phyloP scores from a whole-genome alignment of 352 stramenopile species.

The Phytophthora brassicae region DNA sequence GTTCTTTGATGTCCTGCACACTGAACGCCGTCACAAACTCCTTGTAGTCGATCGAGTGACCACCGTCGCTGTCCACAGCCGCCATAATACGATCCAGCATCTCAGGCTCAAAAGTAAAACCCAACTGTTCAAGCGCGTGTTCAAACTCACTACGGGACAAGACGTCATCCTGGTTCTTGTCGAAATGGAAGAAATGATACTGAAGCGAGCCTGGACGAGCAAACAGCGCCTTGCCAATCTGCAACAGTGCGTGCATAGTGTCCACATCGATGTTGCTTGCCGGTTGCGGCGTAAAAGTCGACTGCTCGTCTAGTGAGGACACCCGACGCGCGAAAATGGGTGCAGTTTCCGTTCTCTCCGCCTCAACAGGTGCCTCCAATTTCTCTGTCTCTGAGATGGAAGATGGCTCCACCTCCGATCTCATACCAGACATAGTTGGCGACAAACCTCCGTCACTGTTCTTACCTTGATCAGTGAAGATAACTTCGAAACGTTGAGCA shows the following conservation, averaged over 20 bases:
- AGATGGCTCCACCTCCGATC: conserved; percentile 10
- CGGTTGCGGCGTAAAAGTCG: conserved; percentile 55
- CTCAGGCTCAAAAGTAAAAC: conserved; percentile 56
- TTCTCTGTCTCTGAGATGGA: conserved; percentile 25
- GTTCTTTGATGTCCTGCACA: conserved; percentile 80
- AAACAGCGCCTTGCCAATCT: conserved; percentile 82
- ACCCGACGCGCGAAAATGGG: conserved; percentile 51
- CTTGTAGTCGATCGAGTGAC: conserved; percentile 91
- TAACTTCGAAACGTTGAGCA: conserved; percentile 89
- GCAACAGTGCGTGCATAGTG: conserved; percentile 78
- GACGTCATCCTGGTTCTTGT: conserved; percentile 85
- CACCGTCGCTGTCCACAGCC: conserved; percentile 87
- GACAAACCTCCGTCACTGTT: conserved; percentile 18
- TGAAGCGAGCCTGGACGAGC: conserved; percentile 67
- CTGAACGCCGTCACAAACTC: conserved; percentile 92
- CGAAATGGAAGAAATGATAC: conserved; percentile 85
- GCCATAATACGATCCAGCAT: conserved; percentile 79
- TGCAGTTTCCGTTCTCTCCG: conserved; percentile 9
- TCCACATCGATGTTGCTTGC: conserved; percentile 75
- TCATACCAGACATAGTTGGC: conserved; percentile 8
- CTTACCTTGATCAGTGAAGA: conserved; percentile 82
- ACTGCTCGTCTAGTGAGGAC: conserved; percentile 62
- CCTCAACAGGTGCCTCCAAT: conserved; percentile 16
- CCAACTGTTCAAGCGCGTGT: conserved; percentile 62
- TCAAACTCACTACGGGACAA: conserved; percentile 80